Conservation (phyloP, 805 yeast genomes). For the Lachancea waltii region DNA sequence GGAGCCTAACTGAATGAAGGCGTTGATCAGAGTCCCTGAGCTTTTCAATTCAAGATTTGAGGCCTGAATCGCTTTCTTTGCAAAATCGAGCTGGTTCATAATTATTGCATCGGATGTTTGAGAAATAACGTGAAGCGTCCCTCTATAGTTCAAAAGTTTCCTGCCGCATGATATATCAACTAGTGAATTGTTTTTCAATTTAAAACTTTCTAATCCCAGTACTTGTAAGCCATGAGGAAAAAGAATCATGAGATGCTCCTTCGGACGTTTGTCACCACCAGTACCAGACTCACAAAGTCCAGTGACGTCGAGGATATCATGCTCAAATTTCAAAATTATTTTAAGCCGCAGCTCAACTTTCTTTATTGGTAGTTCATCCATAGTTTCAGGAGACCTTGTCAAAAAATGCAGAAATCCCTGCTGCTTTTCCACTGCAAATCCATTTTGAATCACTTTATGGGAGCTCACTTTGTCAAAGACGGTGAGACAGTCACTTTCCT, state of each 20-base stretch:
- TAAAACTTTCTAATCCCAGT: slow-evolving; percentile 23
- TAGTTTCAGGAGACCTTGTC: slow-evolving; percentile 15
- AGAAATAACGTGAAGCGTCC: slow-evolving; percentile 19
- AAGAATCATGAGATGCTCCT: slow-evolving; percentile 24
- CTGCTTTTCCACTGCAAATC: slow-evolving; percentile 28
- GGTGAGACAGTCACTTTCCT: slow-evolving; percentile 30
- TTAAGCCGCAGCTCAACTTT: slow-evolving; percentile 27
- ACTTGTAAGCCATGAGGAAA: slow-evolving; percentile 29
- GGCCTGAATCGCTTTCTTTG: slow-evolving; percentile 10
- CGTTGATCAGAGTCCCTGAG: slow-evolving; percentile 8
- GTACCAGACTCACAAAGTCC: slow-evolving; percentile 19
- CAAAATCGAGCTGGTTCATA: slow-evolving; percentile 17
- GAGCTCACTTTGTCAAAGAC: slow-evolving; percentile 27
- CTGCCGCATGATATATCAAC: slow-evolving; percentile 20
- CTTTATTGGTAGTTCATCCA: slow-evolving; percentile 28
- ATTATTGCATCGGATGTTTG: slow-evolving; percentile 5
- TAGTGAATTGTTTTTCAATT: slow-evolving; percentile 20
- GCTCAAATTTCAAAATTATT: slow-evolving; percentile 31
- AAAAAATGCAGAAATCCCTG: slow-evolving; percentile 26
- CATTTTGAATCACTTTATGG: slow-evolving; percentile 31
- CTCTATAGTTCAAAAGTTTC: slow-evolving; percentile 15
- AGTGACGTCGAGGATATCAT: slow-evolving; percentile 23
- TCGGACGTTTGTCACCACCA: slow-evolving; percentile 15
- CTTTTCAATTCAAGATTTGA: slow-evolving; percentile 8
- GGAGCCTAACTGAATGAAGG: slow-evolving; percentile 12